A percentile compares a stretch with the other conserved stretches of the same genome.
Conservation (phyloP, 805 yeast species). For the Henningerozyma blattae region DNA sequence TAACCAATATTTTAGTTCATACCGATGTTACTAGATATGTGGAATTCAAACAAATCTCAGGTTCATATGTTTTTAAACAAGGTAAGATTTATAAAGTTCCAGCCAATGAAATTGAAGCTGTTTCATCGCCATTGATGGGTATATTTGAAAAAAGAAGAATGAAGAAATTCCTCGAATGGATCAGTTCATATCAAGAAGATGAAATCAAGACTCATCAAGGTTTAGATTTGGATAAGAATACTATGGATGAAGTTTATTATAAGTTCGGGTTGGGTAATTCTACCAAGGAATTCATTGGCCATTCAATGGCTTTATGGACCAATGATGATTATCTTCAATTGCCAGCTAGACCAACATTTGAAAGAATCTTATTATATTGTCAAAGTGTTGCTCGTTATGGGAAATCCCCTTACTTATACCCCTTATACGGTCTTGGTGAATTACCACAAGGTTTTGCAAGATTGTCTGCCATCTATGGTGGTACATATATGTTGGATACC, state of each 20-base stretch:
- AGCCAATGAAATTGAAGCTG: conserved; percentile 81
- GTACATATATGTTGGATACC: conserved; percentile 95
- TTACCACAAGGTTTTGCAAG: conserved; percentile 99
- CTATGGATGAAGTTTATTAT: conserved; percentile 84
- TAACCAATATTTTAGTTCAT: conserved; percentile 88
- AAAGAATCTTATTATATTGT: conserved; percentile 73
- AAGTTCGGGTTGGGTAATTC: conserved; percentile 87
- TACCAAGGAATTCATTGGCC: conserved; percentile 93
- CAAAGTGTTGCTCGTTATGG: conserved; percentile 92
- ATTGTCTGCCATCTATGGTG: conserved; percentile 93
- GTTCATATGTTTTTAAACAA: conserved; percentile 78
- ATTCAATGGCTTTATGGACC: conserved; percentile 95
- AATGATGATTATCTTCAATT: conserved; percentile 79
- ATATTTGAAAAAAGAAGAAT: conserved; percentile 91
- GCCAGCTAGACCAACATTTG: conserved; percentile 87
- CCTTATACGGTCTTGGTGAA: conserved; percentile 93
- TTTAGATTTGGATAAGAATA: conserved; percentile 69
- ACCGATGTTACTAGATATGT: conserved; percentile 93
- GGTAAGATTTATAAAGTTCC: conserved; percentile 95
- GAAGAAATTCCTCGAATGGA: conserved; percentile 83
- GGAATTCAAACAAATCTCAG: conserved; percentile 94
- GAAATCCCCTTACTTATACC: conserved; percentile 91
- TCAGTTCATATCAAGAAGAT: conserved; percentile 70
- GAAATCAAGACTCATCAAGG: conserved; percentile 75
- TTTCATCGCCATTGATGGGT: conserved; percentile 87